phyloP scores from a whole-genome alignment of 352 stramenopile genomes.

The Globisporangium polare region DNA sequence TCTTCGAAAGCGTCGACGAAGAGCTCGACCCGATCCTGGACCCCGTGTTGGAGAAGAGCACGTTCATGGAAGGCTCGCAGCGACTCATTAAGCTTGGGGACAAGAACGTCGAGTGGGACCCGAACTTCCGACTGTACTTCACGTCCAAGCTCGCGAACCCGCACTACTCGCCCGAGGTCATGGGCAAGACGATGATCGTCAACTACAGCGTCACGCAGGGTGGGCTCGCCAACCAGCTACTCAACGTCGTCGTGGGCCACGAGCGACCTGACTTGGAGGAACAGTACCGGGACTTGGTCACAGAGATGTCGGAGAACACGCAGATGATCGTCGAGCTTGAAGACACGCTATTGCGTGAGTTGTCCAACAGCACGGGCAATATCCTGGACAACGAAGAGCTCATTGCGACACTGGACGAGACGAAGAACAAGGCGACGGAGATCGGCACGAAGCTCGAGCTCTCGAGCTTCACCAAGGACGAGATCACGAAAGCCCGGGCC shows the following conservation, averaged over 20 bases:
- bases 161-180: conserved; percentile 94
- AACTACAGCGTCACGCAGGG: conserved; percentile 95
- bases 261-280: conserved; percentile 92
- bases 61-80: conserved; percentile 88
- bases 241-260: conserved; percentile 93
- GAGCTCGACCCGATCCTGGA: conserved; percentile 94
- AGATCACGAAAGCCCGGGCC: conserved; percentile 89
- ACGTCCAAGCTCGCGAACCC: conserved; percentile 94
- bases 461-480: conserved; percentile 91
- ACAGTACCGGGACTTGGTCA: conserved; percentile 90
- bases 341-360: conserved; percentile 89
- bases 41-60: conserved; percentile 92
- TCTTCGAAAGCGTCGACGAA: conserved; percentile 95
- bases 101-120: conserved; percentile 94
- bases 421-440: conserved; percentile 93
- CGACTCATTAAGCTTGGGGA: conserved; percentile 92
- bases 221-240: conserved; percentile 90
- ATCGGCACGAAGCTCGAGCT: conserved; percentile 93
- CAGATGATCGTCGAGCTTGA: conserved; percentile 92
- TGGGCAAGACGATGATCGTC: conserved; percentile 96
- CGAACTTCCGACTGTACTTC: conserved; percentile 93
- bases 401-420: conserved; percentile 93
- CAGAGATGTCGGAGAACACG: conserved; percentile 92
- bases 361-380: conserved; percentile 89
- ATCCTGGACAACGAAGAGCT: conserved; percentile 95